These are phyloP conservation scores for Penicillium chermesinum DNA, from an alignment of 495 filamentous ascomycete genomes.

Conservation along the genomic window DNA sequence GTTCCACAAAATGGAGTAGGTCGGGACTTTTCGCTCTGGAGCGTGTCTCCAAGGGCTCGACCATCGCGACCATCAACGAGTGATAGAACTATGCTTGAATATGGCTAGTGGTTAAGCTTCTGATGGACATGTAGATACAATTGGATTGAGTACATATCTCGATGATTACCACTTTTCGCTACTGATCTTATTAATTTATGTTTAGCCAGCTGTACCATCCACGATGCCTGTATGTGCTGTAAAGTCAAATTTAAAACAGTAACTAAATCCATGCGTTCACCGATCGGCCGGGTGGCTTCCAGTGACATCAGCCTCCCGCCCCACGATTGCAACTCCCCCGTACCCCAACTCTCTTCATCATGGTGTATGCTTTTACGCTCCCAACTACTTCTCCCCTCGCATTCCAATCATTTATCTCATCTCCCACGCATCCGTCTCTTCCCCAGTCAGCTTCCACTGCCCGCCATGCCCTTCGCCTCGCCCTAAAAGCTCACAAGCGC, in stretches of 20 bases:
- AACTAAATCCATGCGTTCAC: no score
- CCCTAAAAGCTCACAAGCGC: constrained; percentile 77
- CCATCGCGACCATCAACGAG: no score
- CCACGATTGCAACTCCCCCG: constrained; percentile 16
- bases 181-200: no score
- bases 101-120: no score
- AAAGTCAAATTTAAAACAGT: no score
- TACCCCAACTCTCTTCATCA: constrained; percentile 31
- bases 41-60: no score
- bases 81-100: no score
- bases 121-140: no score
- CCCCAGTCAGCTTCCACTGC: constrained; percentile 70
- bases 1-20: constrained; percentile 8
- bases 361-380: constrained; percentile 81
- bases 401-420: constrained; percentile 65
- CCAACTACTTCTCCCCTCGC: constrained; percentile 80
- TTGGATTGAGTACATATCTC: no score
- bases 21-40: not conserved
- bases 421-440: constrained; percentile 75
- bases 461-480: constrained; percentile 70
- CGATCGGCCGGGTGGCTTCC: not conserved
- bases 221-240: no score
- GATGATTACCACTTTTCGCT: no score
- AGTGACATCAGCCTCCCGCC: not conserved
- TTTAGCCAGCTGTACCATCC: no score